phyloP scores from a whole-genome alignment of 495 filamentous ascomycete genomes.

The Xylaria scruposa region DNA sequence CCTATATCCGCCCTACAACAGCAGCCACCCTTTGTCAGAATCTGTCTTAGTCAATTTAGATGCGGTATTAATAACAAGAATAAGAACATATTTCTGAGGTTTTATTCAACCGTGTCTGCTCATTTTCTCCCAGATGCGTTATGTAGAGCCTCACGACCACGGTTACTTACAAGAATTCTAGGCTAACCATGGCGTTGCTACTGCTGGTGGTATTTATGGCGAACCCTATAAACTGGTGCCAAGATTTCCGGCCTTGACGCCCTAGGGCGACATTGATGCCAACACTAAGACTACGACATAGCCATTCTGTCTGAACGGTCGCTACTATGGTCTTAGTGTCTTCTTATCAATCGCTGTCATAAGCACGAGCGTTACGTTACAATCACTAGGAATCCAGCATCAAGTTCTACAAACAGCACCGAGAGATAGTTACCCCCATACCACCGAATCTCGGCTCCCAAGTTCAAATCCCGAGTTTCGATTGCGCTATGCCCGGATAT shows the following conservation, averaged over 20 bases:
- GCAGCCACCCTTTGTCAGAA: neutral
- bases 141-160: neutral
- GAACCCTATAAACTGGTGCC: too few relatives aligned
- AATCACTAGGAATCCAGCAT: neutral
- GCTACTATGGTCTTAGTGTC: neutral
- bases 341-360: neutral
- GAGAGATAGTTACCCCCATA: neutral
- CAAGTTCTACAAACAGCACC: neutral
- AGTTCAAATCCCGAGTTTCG: too few relatives aligned
- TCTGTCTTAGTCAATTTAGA: neutral
- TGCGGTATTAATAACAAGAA: neutral
- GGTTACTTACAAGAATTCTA: neutral
- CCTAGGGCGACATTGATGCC: neutral
- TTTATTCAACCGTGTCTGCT: neutral
- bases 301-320: neutral
- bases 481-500: neutral
- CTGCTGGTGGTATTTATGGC: too few relatives aligned
- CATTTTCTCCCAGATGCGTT: neutral
- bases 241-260: neutral
- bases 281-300: neutral
- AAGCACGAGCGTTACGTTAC: neutral
- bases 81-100: neutral
- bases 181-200: neutral
- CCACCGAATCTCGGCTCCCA: too few relatives aligned
- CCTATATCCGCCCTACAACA: neutral